A percentile compares a stretch with the other conserved stretches of the same genome.
phyloP scores from a whole-genome alignment of 306 rosid species.

The Ammopiptanthus mongolicus region DNA sequence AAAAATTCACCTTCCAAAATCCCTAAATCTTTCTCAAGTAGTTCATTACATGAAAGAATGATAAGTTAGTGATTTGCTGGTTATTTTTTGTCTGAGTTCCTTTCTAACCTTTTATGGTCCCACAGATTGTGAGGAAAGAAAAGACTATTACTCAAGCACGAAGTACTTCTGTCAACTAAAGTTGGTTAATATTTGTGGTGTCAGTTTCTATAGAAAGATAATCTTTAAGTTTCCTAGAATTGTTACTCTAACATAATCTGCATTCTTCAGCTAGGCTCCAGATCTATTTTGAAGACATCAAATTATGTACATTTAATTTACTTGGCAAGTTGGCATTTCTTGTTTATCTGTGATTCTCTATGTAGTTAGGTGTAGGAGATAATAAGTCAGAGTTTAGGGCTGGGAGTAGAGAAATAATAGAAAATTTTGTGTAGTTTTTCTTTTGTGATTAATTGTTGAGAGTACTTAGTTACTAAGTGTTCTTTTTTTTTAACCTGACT shows the following conservation, averaged over 20 bases:
- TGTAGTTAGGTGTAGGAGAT: neutral
- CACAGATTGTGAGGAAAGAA: neutral
- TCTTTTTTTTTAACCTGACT: neutral
- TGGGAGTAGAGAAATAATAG: neutral
- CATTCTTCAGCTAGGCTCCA: neutral
- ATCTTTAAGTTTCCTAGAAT: neutral
- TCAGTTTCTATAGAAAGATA: neutral
- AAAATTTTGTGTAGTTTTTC: neutral
- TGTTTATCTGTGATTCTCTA: conserved; percentile 6
- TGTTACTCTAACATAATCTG: neutral
- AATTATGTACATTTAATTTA: neutral
- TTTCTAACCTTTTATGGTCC: neutral
- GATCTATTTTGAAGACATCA: neutral
- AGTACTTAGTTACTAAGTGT: neutral
- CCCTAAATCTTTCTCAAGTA: too few relatives aligned
- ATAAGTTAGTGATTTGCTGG: neutral
- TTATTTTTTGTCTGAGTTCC: neutral
- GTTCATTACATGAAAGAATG: neutral
- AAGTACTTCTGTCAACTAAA: neutral
- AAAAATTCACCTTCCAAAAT: too few relatives aligned
- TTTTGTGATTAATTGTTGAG: neutral
- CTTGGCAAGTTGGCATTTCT: neutral
- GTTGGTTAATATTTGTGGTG: neutral
- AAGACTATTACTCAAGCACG: neutral
- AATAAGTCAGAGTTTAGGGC: neutral